Evolutionary conservation across 75 land plant genomes (phyloP).

Genomic region (Cupressus sempervirens): DNA sequence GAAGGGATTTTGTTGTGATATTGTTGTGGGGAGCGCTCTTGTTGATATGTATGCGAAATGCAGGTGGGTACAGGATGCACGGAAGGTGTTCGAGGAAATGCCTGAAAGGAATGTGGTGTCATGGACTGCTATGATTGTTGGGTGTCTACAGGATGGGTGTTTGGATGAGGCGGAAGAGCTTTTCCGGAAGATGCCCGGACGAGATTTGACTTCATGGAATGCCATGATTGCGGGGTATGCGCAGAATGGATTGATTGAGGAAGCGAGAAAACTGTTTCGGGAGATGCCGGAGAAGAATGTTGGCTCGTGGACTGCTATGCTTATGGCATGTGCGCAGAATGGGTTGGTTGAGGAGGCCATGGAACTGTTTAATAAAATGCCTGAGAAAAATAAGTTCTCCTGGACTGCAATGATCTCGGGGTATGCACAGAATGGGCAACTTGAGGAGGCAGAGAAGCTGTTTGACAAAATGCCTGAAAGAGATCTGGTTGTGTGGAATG

Average conservation of each 20-base stretch:
- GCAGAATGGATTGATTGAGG: neutral
- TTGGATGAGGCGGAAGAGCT: constrained; percentile 45
- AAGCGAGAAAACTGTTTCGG: constrained; percentile 13
- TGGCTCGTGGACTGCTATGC: constrained; percentile 19
- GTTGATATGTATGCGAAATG: constrained; percentile 31
- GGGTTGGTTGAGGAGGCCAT: neutral
- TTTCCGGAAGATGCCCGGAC: constrained; percentile 38
- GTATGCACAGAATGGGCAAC: constrained; percentile 17
- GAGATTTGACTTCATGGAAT: constrained; percentile 20
- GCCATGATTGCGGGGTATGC: constrained; percentile 27
- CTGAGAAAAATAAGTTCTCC: constrained; percentile 19
- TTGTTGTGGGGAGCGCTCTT: constrained; percentile 28
- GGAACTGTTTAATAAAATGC: neutral
- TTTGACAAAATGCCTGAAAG: constrained; percentile 15
- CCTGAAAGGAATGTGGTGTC: constrained; percentile 28
- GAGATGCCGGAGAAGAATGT: constrained; percentile 21
- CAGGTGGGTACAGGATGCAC: constrained; percentile 24
- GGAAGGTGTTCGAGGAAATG: constrained; percentile 29
- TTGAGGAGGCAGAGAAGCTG: constrained; percentile 7
- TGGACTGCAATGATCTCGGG: constrained; percentile 37
- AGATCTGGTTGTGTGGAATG: constrained; percentile 29
- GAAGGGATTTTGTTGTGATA: constrained; percentile 12
- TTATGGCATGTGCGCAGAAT: neutral
- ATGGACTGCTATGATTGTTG: constrained; percentile 35
- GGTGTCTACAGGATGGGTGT: constrained; percentile 19